These are phyloP conservation scores for Rhizomucor miehei DNA, from an alignment of 371 early-diverging fungal genomes.

Conservation along the genomic window DNA sequence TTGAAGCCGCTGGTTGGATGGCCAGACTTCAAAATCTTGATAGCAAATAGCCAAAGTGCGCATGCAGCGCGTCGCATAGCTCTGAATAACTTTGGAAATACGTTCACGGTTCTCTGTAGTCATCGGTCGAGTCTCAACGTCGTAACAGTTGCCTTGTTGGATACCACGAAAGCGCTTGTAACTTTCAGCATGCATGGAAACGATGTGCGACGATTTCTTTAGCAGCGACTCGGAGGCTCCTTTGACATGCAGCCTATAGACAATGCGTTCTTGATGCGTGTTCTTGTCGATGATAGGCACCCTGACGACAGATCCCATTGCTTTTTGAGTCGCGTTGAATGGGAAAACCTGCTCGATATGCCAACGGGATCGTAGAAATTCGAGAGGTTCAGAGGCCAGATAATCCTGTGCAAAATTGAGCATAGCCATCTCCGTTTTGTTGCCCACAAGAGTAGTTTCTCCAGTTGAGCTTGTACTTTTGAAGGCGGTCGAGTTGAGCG, in stretches of 20 bases:
- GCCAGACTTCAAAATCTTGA: slow-evolving; percentile 62
- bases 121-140: slow-evolving; percentile 48
- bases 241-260: slow-evolving; percentile 72
- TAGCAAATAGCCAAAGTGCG: slow-evolving; percentile 73
- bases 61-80: slow-evolving; percentile 63
- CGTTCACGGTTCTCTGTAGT: slow-evolving; percentile 39
- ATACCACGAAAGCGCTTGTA: slow-evolving; percentile 11
- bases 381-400: slow-evolving; percentile 45
- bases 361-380: slow-evolving; percentile 41
- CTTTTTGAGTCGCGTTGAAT: slow-evolving; percentile 81
- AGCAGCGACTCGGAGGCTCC: slow-evolving; percentile 87
- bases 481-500: slow-evolving; percentile 80
- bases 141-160: slow-evolving; percentile 20
- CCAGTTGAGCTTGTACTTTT: slow-evolving; percentile 60
- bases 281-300: slow-evolving; percentile 21
- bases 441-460: slow-evolving; percentile 54
- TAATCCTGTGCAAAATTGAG: slow-evolving; percentile 56
- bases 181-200: slow-evolving; percentile 38
- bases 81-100: slow-evolving; percentile 53
- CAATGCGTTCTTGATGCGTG: slow-evolving; percentile 16
- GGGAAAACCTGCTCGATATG: slow-evolving; percentile 66
- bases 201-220: slow-evolving; percentile 17
- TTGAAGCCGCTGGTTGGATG: slow-evolving; percentile 21
- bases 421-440: slow-evolving; percentile 87
- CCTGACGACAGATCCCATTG: slow-evolving; percentile 80